These are phyloP conservation scores for Silene latifolia DNA, from an alignment of 148 eudicot species.

Conservation along the genomic window DNA sequence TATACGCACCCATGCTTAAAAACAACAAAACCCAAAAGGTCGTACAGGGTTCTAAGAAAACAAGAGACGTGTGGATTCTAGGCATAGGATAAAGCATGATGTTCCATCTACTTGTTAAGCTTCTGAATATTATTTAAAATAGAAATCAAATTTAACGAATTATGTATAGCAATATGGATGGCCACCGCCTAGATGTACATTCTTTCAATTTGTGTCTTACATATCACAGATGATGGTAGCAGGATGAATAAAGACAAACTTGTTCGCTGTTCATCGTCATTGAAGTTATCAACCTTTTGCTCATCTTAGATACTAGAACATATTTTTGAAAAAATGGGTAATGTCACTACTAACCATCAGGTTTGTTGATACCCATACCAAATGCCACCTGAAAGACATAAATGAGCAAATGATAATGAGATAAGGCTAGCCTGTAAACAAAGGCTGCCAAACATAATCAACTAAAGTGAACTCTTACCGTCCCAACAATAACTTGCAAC, in stretches of 20 bases:
- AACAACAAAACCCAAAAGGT: background rate
- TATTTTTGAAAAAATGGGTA: background rate
- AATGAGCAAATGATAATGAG: background rate
- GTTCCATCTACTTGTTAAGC: background rate
- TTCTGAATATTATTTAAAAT: no score
- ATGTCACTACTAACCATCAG: conserved; percentile 76
- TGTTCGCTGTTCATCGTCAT: background rate
- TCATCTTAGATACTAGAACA: background rate
- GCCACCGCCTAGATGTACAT: background rate
- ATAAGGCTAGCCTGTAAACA: conserved; percentile 1
- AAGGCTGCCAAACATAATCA: background rate
- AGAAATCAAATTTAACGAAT: no score
- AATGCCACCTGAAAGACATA: conserved; percentile 72
- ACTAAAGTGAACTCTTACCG: conserved; percentile 48
- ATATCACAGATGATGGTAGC: background rate
- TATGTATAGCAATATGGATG: background rate
- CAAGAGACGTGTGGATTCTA: background rate
- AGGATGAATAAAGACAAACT: background rate
- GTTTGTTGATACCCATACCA: conserved; percentile 99
- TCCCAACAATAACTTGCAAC: conserved; percentile 95
- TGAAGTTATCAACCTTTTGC: background rate
- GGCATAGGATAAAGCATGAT: conserved; percentile 1
- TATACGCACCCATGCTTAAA: background rate
- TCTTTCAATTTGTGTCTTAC: background rate
- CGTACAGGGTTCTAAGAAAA: background rate